Base-by-base conservation (phyloP, 257 asterid species). In the Perilla frutescens region DNA sequence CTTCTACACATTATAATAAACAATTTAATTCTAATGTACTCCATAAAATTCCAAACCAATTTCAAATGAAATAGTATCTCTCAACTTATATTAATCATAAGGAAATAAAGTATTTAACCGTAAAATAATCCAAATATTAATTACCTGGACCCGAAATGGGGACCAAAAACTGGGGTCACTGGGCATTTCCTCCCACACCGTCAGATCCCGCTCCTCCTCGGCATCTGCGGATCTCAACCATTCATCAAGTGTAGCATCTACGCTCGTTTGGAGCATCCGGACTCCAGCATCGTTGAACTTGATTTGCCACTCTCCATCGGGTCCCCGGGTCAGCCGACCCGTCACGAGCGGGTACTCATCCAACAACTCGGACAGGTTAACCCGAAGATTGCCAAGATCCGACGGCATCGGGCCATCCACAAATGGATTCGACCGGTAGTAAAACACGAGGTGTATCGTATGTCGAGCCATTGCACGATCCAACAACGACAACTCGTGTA, bases 241-340 rank as follows among this genome's bases (percentile, higher is more conserved):
- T 32, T 89, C 93, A 72, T 85, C 89, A 43, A 89, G 20, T n/a
- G 84, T 70, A n/a, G 55, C 62, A 3, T 53, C 41, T 12, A 87
- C 96, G 0, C 61, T 62, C 1, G 96, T 92, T 57, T 77, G 80
- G 7, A 89, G 49, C 83, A 82, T 82, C 77, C 96, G 72, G 1
- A 89, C 86, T 13, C 96, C 93, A 15, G 96, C 96, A 61, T 87
- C 96, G 14, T 81, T 87, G 79, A 87, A 84, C 87, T 84, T 89
- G 32, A 89, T 80, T 14, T 34, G 57, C 89, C 91, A 84, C 2
- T 67, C 76, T 3, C 79, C 80, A 7, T 81, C 78, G 47, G 55
- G 69, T 5, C 62, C 87, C 10, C 81, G 77, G 84, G 66, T 65
- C 90, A 89, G 68, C 75, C 92, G 87, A 53, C 92, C 96, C 71